phyloP scores from a whole-genome alignment of 495 filamentous ascomycete genomes.

The Xeromyces bisporus region DNA sequence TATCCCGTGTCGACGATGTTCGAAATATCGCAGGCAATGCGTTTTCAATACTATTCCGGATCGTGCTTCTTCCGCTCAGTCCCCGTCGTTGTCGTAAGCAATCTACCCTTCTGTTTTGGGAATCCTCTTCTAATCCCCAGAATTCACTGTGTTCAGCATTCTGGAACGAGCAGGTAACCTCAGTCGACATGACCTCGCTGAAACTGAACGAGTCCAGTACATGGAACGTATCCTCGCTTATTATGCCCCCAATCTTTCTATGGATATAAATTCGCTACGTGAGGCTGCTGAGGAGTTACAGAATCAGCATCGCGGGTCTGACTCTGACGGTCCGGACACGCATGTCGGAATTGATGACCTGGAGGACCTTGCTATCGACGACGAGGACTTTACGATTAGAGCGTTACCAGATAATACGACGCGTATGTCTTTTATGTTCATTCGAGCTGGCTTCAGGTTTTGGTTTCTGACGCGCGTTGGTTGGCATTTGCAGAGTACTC shows the following conservation, averaged over 20 bases:
- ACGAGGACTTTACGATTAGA: constrained; percentile 30
- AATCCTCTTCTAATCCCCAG: not conserved
- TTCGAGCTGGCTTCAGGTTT: no score
- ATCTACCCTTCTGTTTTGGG: not conserved
- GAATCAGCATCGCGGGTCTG: constrained; percentile 20
- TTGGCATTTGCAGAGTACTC: constrained; percentile 27
- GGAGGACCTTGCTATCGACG: constrained; percentile 28
- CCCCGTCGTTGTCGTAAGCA: constrained; percentile 23
- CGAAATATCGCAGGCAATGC: constrained; percentile 31
- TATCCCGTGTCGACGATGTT: constrained; percentile 32
- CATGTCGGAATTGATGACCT: constrained; percentile 22
- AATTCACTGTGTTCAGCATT: constrained; percentile 8
- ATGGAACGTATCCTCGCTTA: constrained; percentile 29
- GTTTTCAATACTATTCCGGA: constrained; percentile 25
- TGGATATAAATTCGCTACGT: constrained; percentile 27
- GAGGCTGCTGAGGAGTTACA: constrained; percentile 24
- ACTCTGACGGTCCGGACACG: constrained; percentile 18
- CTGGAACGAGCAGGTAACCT: constrained; percentile 20
- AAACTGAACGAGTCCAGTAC: constrained; percentile 25
- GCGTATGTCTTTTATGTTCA: constrained; percentile 17
- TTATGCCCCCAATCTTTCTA: constrained; percentile 26
- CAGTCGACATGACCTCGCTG: constrained; percentile 26
- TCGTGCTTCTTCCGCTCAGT: constrained; percentile 12
- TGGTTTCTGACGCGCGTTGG: constrained; percentile 1
- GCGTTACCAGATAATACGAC: constrained; percentile 31